Evolutionary conservation across 2,329 filamentous ascomycete genomes (phyloP).

Genomic region (Cladosporium sphaerospermum): DNA sequence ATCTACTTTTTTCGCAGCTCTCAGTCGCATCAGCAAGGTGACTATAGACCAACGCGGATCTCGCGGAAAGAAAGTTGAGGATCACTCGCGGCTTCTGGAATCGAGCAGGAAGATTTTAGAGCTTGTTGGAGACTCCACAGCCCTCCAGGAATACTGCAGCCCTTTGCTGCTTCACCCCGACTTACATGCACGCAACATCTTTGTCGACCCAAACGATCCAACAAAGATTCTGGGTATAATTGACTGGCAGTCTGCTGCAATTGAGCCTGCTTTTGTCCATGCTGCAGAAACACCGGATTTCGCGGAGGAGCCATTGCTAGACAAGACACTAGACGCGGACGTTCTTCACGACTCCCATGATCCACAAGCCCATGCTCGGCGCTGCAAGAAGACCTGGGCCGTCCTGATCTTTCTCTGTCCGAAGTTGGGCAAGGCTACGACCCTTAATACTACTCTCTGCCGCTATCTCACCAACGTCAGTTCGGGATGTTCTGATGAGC

Average conservation of each 20-base stretch:
- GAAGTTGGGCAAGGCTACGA: no score
- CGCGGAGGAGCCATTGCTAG: slow-evolving; percentile 7
- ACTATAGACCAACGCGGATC: slow-evolving; percentile 29
- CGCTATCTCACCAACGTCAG: no score
- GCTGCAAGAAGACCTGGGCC: no score
- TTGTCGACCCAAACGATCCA: slow-evolving; percentile 28
- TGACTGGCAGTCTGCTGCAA: slow-evolving; percentile 32
- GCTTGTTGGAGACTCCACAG: neutral
- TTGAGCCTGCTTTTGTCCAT: slow-evolving; percentile 34
- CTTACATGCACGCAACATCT: slow-evolving; percentile 35
- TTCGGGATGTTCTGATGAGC: neutral
- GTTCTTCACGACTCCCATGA: no score
- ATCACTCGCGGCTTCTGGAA: slow-evolving; percentile 26
- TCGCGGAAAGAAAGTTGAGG: slow-evolving; percentile 26
- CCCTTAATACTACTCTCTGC: no score
- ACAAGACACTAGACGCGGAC: no score
- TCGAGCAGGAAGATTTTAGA: no score
- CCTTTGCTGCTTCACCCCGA: slow-evolving; percentile 19
- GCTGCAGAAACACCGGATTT: slow-evolving; percentile 20
- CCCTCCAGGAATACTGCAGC: slow-evolving; percentile 15
- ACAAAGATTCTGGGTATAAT: slow-evolving; percentile 29
- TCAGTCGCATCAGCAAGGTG: slow-evolving; percentile 31
- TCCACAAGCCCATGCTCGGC: no score
- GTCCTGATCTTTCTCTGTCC: no score
- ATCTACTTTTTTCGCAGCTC: slow-evolving; percentile 13